These are phyloP conservation scores for Diaporthe sp. DNA, from an alignment of 2,329 filamentous ascomycete genomes.

Conservation along the genomic window DNA sequence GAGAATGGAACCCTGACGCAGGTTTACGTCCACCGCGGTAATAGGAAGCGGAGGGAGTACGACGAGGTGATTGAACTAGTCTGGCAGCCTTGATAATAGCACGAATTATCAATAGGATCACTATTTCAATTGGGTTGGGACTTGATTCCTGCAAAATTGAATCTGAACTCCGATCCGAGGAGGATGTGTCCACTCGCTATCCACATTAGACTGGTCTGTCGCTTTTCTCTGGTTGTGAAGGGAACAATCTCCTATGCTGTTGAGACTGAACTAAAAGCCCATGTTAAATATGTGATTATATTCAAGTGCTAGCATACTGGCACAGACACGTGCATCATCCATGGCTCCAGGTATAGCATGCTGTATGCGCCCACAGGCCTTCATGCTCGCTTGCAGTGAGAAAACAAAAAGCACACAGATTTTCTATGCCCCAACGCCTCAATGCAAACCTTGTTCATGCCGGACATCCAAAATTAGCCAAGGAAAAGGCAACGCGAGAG, in stretches of 20 bases:
- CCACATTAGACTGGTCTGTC: neutral
- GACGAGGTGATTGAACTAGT: conserved; percentile 65
- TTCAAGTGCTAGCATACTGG: neutral
- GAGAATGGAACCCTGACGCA: conserved; percentile 62
- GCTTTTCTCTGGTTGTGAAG: neutral
- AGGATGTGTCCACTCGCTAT: neutral
- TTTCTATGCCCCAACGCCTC: conserved; percentile 26
- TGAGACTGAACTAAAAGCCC: neutral
- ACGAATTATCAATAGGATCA: neutral
- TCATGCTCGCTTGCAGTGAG: neutral
- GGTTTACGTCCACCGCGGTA: conserved; percentile 64
- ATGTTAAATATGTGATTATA: neutral
- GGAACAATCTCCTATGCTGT: neutral
- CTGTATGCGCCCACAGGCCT: neutral
- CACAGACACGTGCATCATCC: neutral
- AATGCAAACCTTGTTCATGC: neutral
- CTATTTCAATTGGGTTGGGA: neutral
- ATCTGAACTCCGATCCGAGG: neutral
- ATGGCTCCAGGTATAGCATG: neutral
- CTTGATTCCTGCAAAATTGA: neutral
- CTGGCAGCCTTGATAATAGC: conserved; percentile 51
- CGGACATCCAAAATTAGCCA: neutral
- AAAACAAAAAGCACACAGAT: neutral
- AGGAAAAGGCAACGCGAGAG: neutral
- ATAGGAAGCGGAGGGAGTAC: conserved; percentile 52